Conservation (phyloP, 192 early-diverging fungal species). For the Backusella tarrabulga region DNA sequence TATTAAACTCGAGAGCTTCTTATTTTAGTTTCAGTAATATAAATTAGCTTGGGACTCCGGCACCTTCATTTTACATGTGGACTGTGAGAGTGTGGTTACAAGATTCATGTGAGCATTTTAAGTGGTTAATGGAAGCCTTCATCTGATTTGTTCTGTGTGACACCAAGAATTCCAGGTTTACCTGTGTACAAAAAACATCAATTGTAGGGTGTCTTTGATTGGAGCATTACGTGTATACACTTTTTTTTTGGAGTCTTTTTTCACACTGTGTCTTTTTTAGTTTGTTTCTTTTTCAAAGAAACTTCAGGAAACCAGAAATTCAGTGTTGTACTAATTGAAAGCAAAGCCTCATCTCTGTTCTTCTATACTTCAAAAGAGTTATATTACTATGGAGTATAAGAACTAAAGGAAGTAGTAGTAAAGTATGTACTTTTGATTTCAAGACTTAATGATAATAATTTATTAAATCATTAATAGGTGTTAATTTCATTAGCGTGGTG, state of each 20-base stretch:
- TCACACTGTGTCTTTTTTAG: neutral
- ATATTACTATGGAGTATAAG: neutral
- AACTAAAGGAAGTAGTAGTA: neutral
- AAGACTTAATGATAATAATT: neutral
- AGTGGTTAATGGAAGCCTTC: neutral
- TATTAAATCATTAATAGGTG: too few relatives aligned
- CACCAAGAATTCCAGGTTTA: neutral
- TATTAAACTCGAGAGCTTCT: neutral
- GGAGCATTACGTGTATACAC: neutral
- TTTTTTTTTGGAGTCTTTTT: neutral
- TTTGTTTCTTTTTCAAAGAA: neutral
- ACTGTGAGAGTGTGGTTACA: constrained; percentile 3
- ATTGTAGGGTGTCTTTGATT: neutral
- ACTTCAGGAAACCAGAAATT: neutral
- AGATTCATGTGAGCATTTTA: neutral
- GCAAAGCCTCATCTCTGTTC: neutral
- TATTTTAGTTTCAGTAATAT: neutral
- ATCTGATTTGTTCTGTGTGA: neutral
- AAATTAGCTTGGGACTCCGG: neutral
- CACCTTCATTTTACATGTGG: neutral
- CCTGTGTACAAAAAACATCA: neutral
- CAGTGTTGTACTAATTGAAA: neutral
- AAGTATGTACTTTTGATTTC: neutral
- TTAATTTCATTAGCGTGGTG: neutral
- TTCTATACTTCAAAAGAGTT: neutral